Conservation (phyloP, 2,329 filamentous ascomycete genomes). For the Alternaria tenuissima region DNA sequence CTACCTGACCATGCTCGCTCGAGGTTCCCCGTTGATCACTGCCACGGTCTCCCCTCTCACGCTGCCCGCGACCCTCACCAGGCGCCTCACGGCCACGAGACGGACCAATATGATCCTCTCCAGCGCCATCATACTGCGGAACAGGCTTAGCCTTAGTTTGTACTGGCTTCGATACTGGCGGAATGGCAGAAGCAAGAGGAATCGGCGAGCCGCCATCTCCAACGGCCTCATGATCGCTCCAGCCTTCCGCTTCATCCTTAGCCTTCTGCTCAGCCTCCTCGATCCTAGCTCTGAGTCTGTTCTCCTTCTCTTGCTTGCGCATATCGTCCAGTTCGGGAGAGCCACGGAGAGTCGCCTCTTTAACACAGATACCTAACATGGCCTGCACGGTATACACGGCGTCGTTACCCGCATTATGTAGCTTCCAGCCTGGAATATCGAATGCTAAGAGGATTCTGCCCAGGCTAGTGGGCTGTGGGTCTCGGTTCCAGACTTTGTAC, state of each 20-base stretch:
- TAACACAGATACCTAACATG: slow-evolving; percentile 69
- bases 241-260: slow-evolving; percentile 47
- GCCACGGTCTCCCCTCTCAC: slow-evolving; percentile 4
- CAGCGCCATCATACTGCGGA: slow-evolving; percentile 6
- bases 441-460: slow-evolving; percentile 69
- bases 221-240: slow-evolving; percentile 47
- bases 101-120: background rate
- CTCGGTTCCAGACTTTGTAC: slow-evolving; percentile 69
- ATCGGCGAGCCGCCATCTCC: slow-evolving; percentile 49
- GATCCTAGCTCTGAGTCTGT: slow-evolving; percentile 31
- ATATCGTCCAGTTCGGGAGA: slow-evolving; percentile 34
- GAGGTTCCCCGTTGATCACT: background rate
- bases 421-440: slow-evolving; percentile 66
- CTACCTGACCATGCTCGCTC: slow-evolving; percentile 2
- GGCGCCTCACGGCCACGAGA: slow-evolving; percentile 2
- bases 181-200: slow-evolving; percentile 21
- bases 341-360: slow-evolving; percentile 50
- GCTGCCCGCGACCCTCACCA: background rate
- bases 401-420: slow-evolving; percentile 92
- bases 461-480: slow-evolving; percentile 65
- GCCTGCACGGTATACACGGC: slow-evolving; percentile 80
- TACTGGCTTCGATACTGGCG: slow-evolving; percentile 5
- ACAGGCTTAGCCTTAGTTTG: background rate
- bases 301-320: slow-evolving; percentile 31
- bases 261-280: slow-evolving; percentile 51